Percentiles rank a stretch among this genome's conserved stretches.
Conservation (phyloP, 768 basidiomycete species). For the Coprinopsis marcescibilis region DNA sequence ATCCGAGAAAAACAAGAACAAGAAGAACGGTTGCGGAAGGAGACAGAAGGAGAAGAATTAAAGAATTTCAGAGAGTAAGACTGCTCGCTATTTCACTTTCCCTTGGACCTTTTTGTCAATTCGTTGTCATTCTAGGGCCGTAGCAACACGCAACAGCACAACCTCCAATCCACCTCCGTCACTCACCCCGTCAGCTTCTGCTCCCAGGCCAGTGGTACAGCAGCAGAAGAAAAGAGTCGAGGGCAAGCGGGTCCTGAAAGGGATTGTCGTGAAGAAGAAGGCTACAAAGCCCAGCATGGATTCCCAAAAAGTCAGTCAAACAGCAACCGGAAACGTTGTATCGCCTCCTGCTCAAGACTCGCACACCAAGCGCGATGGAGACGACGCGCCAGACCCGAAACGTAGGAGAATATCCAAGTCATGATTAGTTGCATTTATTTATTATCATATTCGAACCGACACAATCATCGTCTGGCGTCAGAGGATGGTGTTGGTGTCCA, state of each 20-base stretch:
- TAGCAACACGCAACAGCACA: conserved; percentile 58
- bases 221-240: conserved; percentile 50
- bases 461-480: conserved; percentile 15
- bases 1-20: conserved; percentile 68
- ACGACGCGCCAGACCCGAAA: conserved; percentile 43
- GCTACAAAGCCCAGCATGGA: conserved; percentile 30
- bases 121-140: conserved; percentile 34
- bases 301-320: not conserved
- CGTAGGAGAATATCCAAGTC: conserved; percentile 47
- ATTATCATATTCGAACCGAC: not conserved
- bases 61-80: conserved; percentile 71
- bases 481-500: conserved; percentile 75
- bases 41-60: conserved; percentile 75
- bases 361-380: conserved; percentile 15
- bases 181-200: conserved; percentile 26
- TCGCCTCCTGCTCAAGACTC: conserved; percentile 14
- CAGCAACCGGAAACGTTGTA: conserved; percentile 3
- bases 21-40: conserved; percentile 70
- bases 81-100: not conserved
- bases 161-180: conserved; percentile 40
- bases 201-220: conserved; percentile 22
- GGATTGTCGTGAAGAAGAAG: conserved; percentile 78
- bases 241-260: conserved; percentile 63
- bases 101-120: not conserved
- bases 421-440: conserved; percentile 11